Conservation (phyloP, 148 eudicot species). For the Camellia sinensis region DNA sequence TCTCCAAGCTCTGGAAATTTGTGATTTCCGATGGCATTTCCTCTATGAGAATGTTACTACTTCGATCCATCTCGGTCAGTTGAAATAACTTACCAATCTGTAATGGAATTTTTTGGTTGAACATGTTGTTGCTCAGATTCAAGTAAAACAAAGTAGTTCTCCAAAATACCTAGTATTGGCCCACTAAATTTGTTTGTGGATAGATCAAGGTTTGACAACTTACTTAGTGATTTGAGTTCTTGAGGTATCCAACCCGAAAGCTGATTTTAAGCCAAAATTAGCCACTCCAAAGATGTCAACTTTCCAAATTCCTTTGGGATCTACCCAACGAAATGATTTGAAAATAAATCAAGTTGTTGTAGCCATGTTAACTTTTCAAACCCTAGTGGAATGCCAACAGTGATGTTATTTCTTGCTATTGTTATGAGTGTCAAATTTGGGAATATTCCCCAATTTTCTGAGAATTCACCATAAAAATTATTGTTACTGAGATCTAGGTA, state of each 20-base stretch:
- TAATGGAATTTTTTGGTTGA: constrained; percentile 4
- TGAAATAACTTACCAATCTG: neutral
- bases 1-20: constrained; percentile 26
- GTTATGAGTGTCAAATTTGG: constrained; percentile 22
- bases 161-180: constrained; percentile 30
- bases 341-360: constrained; percentile 29
- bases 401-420: constrained; percentile 17
- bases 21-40: constrained; percentile 29
- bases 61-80: constrained; percentile 20
- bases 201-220: constrained; percentile 32
- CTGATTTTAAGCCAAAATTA: constrained; percentile 30
- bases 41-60: constrained; percentile 35
- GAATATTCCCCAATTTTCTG: constrained; percentile 28
- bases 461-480: constrained; percentile 25
- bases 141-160: constrained; percentile 23
- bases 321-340: constrained; percentile 33
- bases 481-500: constrained; percentile 21
- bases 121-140: neutral
- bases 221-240: constrained; percentile 28
- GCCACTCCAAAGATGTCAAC: constrained; percentile 25
- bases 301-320: constrained; percentile 37
- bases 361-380: constrained; percentile 23
- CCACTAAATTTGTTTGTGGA: constrained; percentile 31
- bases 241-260: constrained; percentile 32
- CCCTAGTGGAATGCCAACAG: constrained; percentile 25